Base-by-base conservation (phyloP, 768 basidiomycete species). In the Tylopilus rubrobrunneus region DNA sequence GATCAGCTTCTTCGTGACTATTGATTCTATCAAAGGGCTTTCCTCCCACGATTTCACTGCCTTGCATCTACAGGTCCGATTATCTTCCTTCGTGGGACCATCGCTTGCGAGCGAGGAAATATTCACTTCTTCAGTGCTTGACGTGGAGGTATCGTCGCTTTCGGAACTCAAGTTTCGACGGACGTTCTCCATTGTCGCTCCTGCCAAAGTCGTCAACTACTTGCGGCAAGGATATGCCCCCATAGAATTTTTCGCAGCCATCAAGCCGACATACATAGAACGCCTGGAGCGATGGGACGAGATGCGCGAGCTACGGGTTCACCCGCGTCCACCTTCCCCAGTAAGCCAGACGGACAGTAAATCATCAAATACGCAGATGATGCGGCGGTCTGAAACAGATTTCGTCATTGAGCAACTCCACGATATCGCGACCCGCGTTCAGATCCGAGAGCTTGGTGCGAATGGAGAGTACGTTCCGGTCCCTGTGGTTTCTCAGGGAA, bases 231-330 rank as follows among this genome's bases (percentile, higher is more conserved):
- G 86, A 21, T 92, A 92, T 66, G 90, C 87, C 2, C 86, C 87
- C 2, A 80, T 99, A 63, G 92, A 97, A 63, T 89, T 98, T 69
- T 98, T 95, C 60, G 96, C 90, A 14, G 78, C 85, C 7, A 76
- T 87, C 55, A 84, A 82, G 47, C 81, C 91, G 14, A 87, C 85
- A 15, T 98, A 96, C 69, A 69, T 98, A 60, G 88, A 92, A 56
- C 83, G 92, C 7, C 74, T 98, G 71, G 92, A 94, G 64, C 81
- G 89, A 52, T 97, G 93, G 94, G 96, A 98, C 65, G 89, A 94
- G 65, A 79, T 90, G 76, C 83, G 93, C 33, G 94, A 98, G 58
- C 82, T 87, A 45, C 81, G 82, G 58, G 71, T 74, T 55, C 73
- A 66, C 63, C 73, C 71, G 57, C 68, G 57, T 36, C 69, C 76